phyloP scores from a whole-genome alignment of 257 asterid genomes.

The Nicotiana attenuata region DNA sequence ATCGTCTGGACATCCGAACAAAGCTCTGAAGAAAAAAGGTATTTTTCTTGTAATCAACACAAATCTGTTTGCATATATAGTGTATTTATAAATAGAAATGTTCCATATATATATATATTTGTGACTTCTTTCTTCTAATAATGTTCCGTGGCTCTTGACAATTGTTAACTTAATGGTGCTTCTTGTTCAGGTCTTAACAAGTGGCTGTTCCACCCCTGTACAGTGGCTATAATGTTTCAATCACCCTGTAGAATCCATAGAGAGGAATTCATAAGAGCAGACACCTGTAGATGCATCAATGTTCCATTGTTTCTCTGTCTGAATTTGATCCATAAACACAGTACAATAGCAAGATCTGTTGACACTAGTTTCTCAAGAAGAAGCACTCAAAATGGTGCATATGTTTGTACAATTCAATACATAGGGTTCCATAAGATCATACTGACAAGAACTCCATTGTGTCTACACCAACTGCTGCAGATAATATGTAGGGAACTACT shows the following conservation, averaged over 20 bases:
- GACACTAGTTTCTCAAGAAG: not conserved
- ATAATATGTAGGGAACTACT: not conserved
- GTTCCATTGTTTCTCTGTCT: not conserved
- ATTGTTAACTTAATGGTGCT: not conserved
- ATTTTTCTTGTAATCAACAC: not conserved
- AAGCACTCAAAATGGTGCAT: not conserved
- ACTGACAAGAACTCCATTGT: not conserved
- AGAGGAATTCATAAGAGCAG: not conserved
- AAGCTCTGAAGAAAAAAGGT: conserved; percentile 34
- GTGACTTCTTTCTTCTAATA: not conserved
- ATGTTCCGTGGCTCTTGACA: not conserved
- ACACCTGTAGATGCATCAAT: not conserved
- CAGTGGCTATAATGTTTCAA: not conserved
- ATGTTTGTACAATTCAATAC: not conserved
- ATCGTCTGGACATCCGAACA: conserved; percentile 59
- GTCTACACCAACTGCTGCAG: not conserved
- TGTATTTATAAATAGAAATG: not conserved
- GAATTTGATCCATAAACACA: not conserved
- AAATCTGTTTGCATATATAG: not conserved
- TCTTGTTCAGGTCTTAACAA: not conserved
- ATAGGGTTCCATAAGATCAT: not conserved
- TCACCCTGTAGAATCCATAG: not conserved
- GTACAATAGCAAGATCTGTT: not conserved
- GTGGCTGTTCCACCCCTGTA: not conserved
- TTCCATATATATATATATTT: not conserved